A percentile compares a stretch with the other conserved stretches of the same genome.
Evolutionary conservation across 768 basidiomycete species (phyloP).

Genomic region (Phallus indusiatus): DNA sequence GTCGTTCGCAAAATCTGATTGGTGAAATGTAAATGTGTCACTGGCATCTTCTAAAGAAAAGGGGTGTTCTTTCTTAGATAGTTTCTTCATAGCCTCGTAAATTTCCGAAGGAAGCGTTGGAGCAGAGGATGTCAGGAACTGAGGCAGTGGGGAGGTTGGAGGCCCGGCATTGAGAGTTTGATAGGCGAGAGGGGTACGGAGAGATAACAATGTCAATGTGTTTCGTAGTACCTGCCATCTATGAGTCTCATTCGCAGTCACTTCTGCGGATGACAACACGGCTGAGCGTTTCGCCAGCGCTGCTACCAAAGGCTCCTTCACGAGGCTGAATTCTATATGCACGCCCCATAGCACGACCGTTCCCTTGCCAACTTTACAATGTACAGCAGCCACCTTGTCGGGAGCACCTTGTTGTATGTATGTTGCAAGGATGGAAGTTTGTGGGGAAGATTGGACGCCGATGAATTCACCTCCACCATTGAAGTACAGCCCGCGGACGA

Average conservation of each 20-base stretch:
- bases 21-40: constrained; percentile 61
- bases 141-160: constrained; percentile 42
- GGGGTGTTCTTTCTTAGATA: constrained; percentile 19
- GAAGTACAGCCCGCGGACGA: constrained; percentile 28
- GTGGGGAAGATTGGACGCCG: constrained; percentile 11
- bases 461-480: constrained; percentile 35
- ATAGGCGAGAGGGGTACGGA: constrained; percentile 33
- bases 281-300: constrained; percentile 15
- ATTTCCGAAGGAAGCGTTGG: constrained; percentile 30
- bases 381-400: constrained; percentile 26
- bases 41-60: constrained; percentile 49
- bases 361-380: constrained; percentile 35
- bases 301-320: constrained; percentile 25
- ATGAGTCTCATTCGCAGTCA: constrained; percentile 17
- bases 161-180: constrained; percentile 20
- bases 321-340: constrained; percentile 48
- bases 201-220: constrained; percentile 27
- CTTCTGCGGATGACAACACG: constrained; percentile 11
- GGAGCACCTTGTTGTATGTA: constrained; percentile 21
- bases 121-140: constrained; percentile 45
- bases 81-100: constrained; percentile 27
- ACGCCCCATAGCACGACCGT: constrained; percentile 45
- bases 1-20: constrained; percentile 22
- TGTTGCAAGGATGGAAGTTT: constrained; percentile 26
- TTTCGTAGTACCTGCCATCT: constrained; percentile 27